phyloP scores from a whole-genome alignment of 2,329 filamentous ascomycete species.

The Phyllosticta paracitricarpa region DNA sequence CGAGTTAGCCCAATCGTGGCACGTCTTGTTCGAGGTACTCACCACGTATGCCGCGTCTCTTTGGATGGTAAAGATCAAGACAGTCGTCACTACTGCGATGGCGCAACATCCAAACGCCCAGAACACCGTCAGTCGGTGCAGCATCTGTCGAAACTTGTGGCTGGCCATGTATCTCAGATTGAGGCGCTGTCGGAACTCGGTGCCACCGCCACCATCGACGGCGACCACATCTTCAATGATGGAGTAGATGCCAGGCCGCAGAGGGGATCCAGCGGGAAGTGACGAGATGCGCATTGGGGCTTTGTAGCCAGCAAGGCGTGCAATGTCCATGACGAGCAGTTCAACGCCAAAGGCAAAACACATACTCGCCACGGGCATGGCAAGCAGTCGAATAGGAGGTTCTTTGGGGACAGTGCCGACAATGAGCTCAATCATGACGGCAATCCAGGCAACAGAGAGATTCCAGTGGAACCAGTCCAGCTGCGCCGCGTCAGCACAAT shows the following conservation, averaged over 20 bases:
- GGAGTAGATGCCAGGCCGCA: conserved; percentile 45
- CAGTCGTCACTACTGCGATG: conserved; percentile 32
- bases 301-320: conserved; percentile 35
- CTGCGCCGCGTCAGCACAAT: conserved; percentile 21
- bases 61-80: conserved; percentile 38
- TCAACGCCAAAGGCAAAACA: conserved; percentile 43
- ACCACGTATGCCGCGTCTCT: conserved; percentile 40
- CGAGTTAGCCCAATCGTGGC: conserved; percentile 11
- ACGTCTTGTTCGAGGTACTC: conserved; percentile 14
- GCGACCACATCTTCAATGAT: conserved; percentile 46
- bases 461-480: conserved; percentile 52
- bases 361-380: conserved; percentile 44
- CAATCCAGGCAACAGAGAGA: conserved; percentile 43
- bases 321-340: conserved; percentile 39
- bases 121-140: conserved; percentile 42
- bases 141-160: conserved; percentile 44
- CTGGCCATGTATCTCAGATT: conserved; percentile 44
- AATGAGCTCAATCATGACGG: conserved; percentile 48
- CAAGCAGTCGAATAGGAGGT: conserved; percentile 43
- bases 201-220: conserved; percentile 44
- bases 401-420: conserved; percentile 39
- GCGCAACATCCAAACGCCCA: conserved; percentile 40
- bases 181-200: conserved; percentile 41
- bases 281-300: conserved; percentile 44
- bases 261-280: conserved; percentile 39